phyloP scores from a whole-genome alignment of 768 basidiomycete species.

The Suillus placidus region DNA sequence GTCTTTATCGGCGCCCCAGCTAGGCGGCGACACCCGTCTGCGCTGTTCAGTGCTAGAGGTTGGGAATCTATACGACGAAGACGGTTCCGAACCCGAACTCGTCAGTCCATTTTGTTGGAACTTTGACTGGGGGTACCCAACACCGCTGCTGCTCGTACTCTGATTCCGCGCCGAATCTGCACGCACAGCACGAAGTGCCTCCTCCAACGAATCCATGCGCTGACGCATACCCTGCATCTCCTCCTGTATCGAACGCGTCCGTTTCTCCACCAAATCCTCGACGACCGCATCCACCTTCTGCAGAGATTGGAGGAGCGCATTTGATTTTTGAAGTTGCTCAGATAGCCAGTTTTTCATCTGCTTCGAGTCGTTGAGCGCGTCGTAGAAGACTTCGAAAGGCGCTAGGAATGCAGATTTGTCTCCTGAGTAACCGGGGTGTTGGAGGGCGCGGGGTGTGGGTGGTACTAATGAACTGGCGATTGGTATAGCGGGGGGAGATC shows the following conservation, averaged over 20 bases:
- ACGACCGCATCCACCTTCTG: slow-evolving; percentile 64
- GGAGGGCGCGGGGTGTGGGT: slow-evolving; percentile 67
- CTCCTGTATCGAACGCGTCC: slow-evolving; percentile 56
- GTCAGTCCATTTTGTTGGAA: slow-evolving; percentile 43
- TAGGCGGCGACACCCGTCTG: slow-evolving; percentile 43
- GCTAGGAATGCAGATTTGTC: slow-evolving; percentile 79
- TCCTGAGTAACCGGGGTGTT: slow-evolving; percentile 58
- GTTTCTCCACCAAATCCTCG: slow-evolving; percentile 62
- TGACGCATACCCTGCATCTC: slow-evolving; percentile 64
- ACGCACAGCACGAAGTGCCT: slow-evolving; percentile 35
- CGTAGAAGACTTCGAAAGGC: slow-evolving; percentile 84
- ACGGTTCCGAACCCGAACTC: slow-evolving; percentile 28
- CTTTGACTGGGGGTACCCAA: slow-evolving; percentile 26
- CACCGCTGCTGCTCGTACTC: slow-evolving; percentile 12
- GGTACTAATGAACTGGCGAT: slow-evolving; percentile 69
- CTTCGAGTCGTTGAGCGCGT: slow-evolving; percentile 78
- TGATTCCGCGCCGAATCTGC: slow-evolving; percentile 24
- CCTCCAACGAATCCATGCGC: slow-evolving; percentile 72
- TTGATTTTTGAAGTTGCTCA: slow-evolving; percentile 71
- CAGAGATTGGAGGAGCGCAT: slow-evolving; percentile 51
- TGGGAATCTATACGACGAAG: slow-evolving; percentile 52
- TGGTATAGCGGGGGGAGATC: slow-evolving; percentile 66
- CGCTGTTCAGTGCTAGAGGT: slow-evolving; percentile 38
- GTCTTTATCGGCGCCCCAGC: slow-evolving; percentile 40
- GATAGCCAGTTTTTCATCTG: slow-evolving; percentile 77